Conservation (phyloP, 176 grass and related monocot species). For the Oryza brachyantha region DNA sequence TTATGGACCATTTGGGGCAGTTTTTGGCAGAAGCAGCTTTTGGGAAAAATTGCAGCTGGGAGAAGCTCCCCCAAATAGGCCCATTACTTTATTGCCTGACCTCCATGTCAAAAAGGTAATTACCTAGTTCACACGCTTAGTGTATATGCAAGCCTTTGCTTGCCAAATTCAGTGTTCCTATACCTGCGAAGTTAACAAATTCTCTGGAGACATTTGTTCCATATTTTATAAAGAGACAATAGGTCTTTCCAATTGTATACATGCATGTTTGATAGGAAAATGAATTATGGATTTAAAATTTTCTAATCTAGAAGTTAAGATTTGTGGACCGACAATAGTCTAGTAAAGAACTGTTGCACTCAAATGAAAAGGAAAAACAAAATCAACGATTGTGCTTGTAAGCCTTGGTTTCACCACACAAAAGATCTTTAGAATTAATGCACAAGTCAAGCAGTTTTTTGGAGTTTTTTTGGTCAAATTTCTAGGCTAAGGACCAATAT, state of each 20-base stretch:
- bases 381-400: not conserved
- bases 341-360: not conserved
- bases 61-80: no score
- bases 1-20: no score
- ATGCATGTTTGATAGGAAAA: slow-evolving; percentile 2
- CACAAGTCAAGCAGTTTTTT: no score
- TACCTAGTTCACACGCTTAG: not conserved
- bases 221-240: slow-evolving; percentile 1
- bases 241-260: slow-evolving; percentile 2
- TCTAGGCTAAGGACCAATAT: no score
- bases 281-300: not conserved
- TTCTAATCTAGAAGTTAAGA: not conserved
- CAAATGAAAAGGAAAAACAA: not conserved
- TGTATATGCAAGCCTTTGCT: not conserved
- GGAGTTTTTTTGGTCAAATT: no score
- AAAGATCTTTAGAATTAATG: no score
- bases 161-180: slow-evolving; percentile 4
- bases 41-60: no score
- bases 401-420: not conserved
- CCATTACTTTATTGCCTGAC: not conserved
- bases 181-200: not conserved
- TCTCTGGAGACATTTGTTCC: not conserved
- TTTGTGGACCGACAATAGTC: not conserved
- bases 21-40: no score
- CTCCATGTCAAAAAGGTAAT: not conserved